These are phyloP conservation scores for Aspergillus awamori DNA, from an alignment of 2,329 filamentous ascomycete genomes.

Conservation along the genomic window DNA sequence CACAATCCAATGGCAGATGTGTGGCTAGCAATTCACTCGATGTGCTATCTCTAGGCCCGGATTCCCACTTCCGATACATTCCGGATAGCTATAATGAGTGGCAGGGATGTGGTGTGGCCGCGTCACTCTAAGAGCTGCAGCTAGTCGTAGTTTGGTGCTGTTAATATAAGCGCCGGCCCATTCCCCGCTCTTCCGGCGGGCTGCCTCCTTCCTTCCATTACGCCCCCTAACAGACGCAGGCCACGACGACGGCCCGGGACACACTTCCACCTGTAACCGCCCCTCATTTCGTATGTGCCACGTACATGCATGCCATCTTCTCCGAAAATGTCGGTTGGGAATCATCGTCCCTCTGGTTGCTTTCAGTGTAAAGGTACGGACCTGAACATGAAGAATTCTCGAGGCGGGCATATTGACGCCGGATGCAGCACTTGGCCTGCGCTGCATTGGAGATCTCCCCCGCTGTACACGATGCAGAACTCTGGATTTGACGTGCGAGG, in stretches of 20 bases:
- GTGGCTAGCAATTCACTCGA: too few species aligned
- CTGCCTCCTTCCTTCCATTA: neutral
- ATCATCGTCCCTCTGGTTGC: constrained; percentile 29
- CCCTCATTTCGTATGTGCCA: too few species aligned
- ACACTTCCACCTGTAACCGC: too few species aligned
- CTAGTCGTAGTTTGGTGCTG: neutral
- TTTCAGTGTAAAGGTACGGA: constrained; percentile 30
- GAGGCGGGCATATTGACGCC: neutral
- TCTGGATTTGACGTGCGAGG: constrained; percentile 28
- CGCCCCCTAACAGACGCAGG: neutral
- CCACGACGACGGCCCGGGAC: neutral
- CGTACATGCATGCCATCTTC: too few species aligned
- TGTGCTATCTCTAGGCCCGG: too few species aligned
- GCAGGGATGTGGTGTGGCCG: too few species aligned
- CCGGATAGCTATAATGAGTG: too few species aligned
- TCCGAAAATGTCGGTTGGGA: too few species aligned
- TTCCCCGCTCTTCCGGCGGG: neutral
- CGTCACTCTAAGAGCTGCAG: too few species aligned
- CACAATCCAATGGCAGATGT: too few species aligned
- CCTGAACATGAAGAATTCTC: neutral
- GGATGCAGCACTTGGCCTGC: constrained; percentile 28
- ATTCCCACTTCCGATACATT: too few species aligned
- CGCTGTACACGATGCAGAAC: constrained; percentile 32
- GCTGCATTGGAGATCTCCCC: constrained; percentile 35
- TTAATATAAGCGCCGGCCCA: neutral